Percentiles rank a stretch among this genome's conserved stretches.
phyloP scores from a whole-genome alignment of 352 stramenopile species.

The Globisporangium viniferum region DNA sequence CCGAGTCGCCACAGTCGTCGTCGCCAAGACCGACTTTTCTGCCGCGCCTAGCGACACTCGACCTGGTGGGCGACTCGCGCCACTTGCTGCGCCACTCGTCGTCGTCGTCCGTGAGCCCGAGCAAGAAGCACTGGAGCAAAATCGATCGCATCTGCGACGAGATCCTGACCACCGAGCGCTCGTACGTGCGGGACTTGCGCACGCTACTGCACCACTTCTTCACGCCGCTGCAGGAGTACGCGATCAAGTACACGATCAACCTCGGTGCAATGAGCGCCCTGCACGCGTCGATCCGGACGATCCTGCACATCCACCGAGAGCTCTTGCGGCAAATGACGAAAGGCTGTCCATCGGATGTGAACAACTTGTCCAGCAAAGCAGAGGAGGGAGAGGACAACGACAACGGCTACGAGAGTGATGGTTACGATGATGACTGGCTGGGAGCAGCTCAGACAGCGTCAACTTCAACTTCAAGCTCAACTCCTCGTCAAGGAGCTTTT shows the following conservation, averaged over 20 bases:
- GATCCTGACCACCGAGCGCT: conserved; percentile 28
- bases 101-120: not conserved
- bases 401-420: too few relatives aligned
- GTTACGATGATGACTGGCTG: too few relatives aligned
- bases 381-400: too few relatives aligned
- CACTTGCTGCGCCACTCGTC: too few relatives aligned
- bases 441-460: too few relatives aligned
- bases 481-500: too few relatives aligned
- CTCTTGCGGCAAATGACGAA: conserved; percentile 20
- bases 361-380: too few relatives aligned
- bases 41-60: too few relatives aligned
- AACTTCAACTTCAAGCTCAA: too few relatives aligned
- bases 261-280: conserved; percentile 28
- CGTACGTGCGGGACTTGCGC: conserved; percentile 26
- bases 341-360: not conserved
- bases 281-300: conserved; percentile 28
- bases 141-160: conserved; percentile 27
- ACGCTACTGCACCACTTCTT: conserved; percentile 32
- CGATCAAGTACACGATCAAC: conserved; percentile 21
- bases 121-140: not conserved
- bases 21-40: too few relatives aligned
- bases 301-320: conserved; percentile 34
- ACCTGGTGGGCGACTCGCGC: too few relatives aligned
- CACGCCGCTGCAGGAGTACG: conserved; percentile 25
- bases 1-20: too few relatives aligned